Evolutionary conservation across 2,329 filamentous ascomycete species (phyloP), one percentile per base, ranked within the genome.

Genomic region (Zelopaecilomyces penicillatus): DNA sequence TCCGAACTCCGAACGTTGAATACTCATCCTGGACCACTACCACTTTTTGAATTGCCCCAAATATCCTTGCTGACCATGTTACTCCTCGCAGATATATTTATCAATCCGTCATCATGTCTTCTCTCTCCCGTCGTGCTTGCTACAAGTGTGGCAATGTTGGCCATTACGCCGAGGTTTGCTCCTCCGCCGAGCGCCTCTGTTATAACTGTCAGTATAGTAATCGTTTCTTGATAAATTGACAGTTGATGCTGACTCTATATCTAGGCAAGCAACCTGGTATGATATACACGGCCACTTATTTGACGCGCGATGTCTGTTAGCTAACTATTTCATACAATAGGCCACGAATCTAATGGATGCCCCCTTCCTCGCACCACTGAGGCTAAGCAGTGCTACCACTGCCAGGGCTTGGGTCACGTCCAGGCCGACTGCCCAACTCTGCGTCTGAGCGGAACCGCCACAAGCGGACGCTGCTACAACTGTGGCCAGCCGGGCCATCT

Each of bases 361-460:
- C 93, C 93, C 58, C 83, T 91, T 63, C 93, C 93, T 61, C 85
- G 93, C 68, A 96, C 91, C 50, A 96, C 93, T 53, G 93, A 98
- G 73, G 89, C 89, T 43, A 98, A 98, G 82, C 93, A 98, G 77
- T 98, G 93, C 81, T 98, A 98, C 69, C 93, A 97, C 74, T 98
- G 93, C 78, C 93, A 97, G 75, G 93, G 93, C 48, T 80, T 97
- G 50, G 93, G 93, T 55, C 93, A 98, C 66, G 93, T 98, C 60
- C 93, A 98, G 75, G 93, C 93, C 57, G 93, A 98, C 69, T 98
- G 93, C 79, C 93, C 93, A 60, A 97, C 93, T 51, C 80, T 98
- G 53, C 88, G 93, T 57, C 70, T 98, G 66, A 95, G 82, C 67
- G 90, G 85, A 54, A 85, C 83, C 57, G 80, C 83, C 52, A 83